Conservation (phyloP, 176 grass and related monocot genomes). For the Triticum timopheevii region DNA sequence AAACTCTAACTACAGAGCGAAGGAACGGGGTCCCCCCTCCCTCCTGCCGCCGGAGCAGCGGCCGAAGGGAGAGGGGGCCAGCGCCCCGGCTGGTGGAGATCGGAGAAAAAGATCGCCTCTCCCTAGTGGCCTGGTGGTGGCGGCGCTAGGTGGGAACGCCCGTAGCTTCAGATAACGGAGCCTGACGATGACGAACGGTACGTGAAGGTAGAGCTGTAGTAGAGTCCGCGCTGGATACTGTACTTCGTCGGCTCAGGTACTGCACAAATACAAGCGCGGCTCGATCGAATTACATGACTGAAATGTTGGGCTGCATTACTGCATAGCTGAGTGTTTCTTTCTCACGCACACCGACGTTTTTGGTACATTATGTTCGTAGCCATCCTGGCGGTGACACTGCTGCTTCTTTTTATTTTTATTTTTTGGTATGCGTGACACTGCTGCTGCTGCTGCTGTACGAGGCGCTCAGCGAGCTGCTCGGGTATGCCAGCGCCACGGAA, state of each 20-base stretch:
- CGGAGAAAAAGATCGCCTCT: too few relatives aligned
- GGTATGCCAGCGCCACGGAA: not conserved
- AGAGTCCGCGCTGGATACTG: conserved; percentile 54
- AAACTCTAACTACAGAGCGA: too few relatives aligned
- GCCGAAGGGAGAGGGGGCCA: too few relatives aligned
- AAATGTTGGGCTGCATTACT: not conserved
- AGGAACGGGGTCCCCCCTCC: too few relatives aligned
- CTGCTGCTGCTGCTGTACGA: conserved; percentile 52
- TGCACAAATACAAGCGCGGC: not conserved
- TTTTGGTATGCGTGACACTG: too few relatives aligned
- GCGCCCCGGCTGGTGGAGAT: too few relatives aligned
- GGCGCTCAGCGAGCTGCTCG: conserved; percentile 32
- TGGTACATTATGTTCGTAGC: not conserved
- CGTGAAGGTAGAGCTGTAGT: conserved; percentile 41
- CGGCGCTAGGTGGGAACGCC: too few relatives aligned
- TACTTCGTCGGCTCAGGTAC: conserved; percentile 68
- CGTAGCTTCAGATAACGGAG: too few relatives aligned
- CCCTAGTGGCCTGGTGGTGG: too few relatives aligned
- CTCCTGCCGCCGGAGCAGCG: too few relatives aligned
- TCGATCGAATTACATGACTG: not conserved
- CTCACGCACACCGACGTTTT: not conserved
- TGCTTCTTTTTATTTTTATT: too few relatives aligned
- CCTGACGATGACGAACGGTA: conserved; percentile 30
- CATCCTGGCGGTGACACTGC: conserved; percentile 26
- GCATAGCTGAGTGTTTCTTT: not conserved